phyloP scores from a whole-genome alignment of 2,329 filamentous ascomycete genomes.

The Mycogone perniciosa region DNA sequence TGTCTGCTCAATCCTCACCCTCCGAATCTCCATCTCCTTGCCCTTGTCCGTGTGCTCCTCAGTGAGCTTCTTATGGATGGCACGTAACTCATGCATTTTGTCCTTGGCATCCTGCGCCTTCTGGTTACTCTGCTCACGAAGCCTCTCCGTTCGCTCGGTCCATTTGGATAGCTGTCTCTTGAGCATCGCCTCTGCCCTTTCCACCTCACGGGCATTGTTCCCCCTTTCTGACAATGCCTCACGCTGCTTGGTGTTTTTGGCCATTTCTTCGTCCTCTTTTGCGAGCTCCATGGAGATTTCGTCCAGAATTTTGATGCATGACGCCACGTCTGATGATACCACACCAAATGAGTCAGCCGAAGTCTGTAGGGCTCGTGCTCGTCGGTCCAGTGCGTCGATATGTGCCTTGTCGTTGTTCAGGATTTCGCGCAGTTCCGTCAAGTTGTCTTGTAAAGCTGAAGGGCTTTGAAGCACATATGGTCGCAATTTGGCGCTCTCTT shows the following conservation, averaged over 20 bases:
- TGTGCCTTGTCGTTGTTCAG: slow-evolving; percentile 72
- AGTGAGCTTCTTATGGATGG: slow-evolving; percentile 70
- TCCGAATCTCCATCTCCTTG: slow-evolving; percentile 83
- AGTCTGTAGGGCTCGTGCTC: slow-evolving; percentile 84
- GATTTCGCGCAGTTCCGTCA: slow-evolving; percentile 75
- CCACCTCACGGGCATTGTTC: slow-evolving; percentile 86
- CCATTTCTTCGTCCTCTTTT: slow-evolving; percentile 87
- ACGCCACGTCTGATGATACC: slow-evolving; percentile 76
- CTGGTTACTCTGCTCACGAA: slow-evolving; percentile 71
- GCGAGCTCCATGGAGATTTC: slow-evolving; percentile 78
- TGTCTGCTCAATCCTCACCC: slow-evolving; percentile 93
- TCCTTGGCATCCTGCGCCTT: slow-evolving; percentile 77
- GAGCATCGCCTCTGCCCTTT: slow-evolving; percentile 77
- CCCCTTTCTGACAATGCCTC: slow-evolving; percentile 83
- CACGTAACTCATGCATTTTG: slow-evolving; percentile 84
- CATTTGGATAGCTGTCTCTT: slow-evolving; percentile 80
- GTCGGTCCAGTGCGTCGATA: slow-evolving; percentile 80
- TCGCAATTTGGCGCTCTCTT: slow-evolving; percentile 82
- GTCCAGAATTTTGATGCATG: slow-evolving; percentile 82
- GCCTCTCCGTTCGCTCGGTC: slow-evolving; percentile 77
- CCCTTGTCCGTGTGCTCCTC: slow-evolving; percentile 83
- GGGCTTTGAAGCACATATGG: slow-evolving; percentile 92
- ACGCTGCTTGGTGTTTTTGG: slow-evolving; percentile 70
- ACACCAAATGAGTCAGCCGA: slow-evolving; percentile 84
- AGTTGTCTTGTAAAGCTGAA: slow-evolving; percentile 69